Evolutionary conservation across 2,329 filamentous ascomycete genomes (phyloP).

Genomic region (Fusarium hostae): DNA sequence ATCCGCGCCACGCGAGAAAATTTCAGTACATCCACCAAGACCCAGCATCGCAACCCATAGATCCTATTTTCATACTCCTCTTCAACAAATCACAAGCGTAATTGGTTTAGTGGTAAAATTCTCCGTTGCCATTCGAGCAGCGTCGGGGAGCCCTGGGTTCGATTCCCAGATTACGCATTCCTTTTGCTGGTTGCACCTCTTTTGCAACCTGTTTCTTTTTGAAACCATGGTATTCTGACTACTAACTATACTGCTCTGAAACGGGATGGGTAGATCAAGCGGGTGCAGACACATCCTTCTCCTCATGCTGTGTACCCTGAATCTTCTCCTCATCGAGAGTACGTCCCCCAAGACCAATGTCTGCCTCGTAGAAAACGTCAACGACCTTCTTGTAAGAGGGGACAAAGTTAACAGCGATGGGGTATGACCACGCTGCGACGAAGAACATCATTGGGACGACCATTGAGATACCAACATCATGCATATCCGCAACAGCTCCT

Average conservation of each 20-base stretch:
- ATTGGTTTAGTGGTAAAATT: conserved; percentile 37
- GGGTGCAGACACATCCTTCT: conserved; percentile 22
- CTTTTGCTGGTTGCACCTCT: not conserved
- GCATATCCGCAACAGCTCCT: conserved; percentile 72
- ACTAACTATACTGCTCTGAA: not conserved
- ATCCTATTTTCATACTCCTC: not conserved
- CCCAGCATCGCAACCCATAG: not conserved
- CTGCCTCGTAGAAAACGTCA: conserved; percentile 64
- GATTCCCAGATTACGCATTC: conserved; percentile 31
- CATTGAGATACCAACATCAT: conserved; percentile 71
- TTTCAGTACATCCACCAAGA: conserved; percentile 2
- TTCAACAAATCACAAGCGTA: conserved; percentile 18
- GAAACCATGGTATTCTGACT: not conserved
- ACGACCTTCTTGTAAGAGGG: conserved; percentile 71
- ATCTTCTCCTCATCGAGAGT: conserved; percentile 46
- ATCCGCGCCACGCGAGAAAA: not conserved
- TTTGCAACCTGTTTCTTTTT: not conserved
- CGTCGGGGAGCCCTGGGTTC: conserved; percentile 31
- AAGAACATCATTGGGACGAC: conserved; percentile 72
- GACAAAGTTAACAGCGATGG: conserved; percentile 72
- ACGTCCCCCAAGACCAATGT: conserved; percentile 54
- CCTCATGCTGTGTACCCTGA: conserved; percentile 11
- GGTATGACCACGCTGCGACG: conserved; percentile 65
- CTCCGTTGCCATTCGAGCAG: conserved; percentile 26
- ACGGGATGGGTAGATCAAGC: not conserved